phyloP scores from a whole-genome alignment of 306 rosid species.

The Luffa acutangula region DNA sequence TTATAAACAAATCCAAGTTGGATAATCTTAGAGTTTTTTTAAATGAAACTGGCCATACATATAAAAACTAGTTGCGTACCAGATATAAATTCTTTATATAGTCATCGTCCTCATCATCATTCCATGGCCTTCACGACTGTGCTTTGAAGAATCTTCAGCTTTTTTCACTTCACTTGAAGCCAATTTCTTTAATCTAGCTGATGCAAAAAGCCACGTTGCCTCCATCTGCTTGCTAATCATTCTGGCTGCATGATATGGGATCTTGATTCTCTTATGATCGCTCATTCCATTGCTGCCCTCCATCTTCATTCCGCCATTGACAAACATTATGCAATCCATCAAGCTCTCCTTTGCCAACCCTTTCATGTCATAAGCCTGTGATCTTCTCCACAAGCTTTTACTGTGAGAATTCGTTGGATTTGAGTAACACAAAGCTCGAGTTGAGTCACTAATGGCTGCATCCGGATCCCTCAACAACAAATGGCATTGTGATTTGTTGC shows the following conservation, averaged over 20 bases:
- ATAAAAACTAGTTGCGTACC: constrained; percentile 27
- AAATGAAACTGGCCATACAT: not conserved
- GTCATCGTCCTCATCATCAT: constrained; percentile 21
- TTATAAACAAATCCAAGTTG: not conserved
- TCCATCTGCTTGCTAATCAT: constrained; percentile 57
- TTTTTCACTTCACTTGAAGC: not conserved
- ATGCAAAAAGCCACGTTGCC: constrained; percentile 42
- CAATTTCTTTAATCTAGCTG: constrained; percentile 17
- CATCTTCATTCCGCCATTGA: constrained; percentile 17
- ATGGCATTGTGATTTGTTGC: constrained; percentile 62
- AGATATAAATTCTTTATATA: constrained; percentile 16
- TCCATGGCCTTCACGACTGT: not conserved
- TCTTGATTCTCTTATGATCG: constrained; percentile 14
- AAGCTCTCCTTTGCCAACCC: constrained; percentile 50
- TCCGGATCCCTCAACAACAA: constrained; percentile 37
- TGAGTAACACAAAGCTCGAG: constrained; percentile 47
- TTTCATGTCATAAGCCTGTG: constrained; percentile 58
- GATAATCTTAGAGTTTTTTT: not conserved
- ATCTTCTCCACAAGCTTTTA: constrained; percentile 71
- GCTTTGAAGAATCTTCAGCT: constrained; percentile 6
- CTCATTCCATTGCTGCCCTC: not conserved
- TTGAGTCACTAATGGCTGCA: constrained; percentile 45
- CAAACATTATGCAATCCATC: constrained; percentile 49
- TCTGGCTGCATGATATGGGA: constrained; percentile 39
- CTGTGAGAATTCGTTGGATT: constrained; percentile 28